Evolutionary conservation across 2,329 filamentous ascomycete genomes (phyloP), one percentile per base, ranked within the genome.

Genomic region (Xylariaceae sp.): DNA sequence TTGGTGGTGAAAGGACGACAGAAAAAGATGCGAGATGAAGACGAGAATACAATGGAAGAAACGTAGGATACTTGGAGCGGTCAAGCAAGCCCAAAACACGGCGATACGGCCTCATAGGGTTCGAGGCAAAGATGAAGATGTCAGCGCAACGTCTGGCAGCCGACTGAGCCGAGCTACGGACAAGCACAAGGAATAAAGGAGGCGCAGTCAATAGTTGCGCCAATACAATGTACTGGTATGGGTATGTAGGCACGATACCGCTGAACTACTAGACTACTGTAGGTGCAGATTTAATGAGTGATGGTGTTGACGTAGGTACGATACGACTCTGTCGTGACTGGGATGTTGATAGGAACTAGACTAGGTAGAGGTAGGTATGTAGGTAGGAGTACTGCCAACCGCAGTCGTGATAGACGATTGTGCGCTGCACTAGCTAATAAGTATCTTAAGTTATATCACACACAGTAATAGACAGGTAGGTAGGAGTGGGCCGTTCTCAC

Each of bases 131-230:
- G n/a, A 49, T 8, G 16, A 36, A 36, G 17, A 36, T 46, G 50
- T 45, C 31, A 11, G 52, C 6, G 50, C 28, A 58, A 58, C 28
- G 17, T 37, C 11, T 4, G n/a, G 12, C 9, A 11, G 33, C 53
- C 57, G 53, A 45, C 34, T 43, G 43, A 46, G 57, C 53, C 56
- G 56, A 44, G 37, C 36, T 17, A 44, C 21, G 17, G 14, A 45
- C 50, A 14, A 43, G n/a, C 5, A 33, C 26, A 34, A 36, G 24
- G n/a, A n/a, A 31, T 17, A 19, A 37, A 33, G 33, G 50, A 37
- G 54, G 54, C 54, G 54, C 54, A 57, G 54, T 41, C 24, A 29
- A 26, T n/a, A n/a, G n/a, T n/a, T n/a, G n/a, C n/a, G n/a, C n/a
- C n/a, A n/a, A n/a, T n/a, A n/a, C n/a, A n/a, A n/a, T n/a, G n/a